phyloP scores from a whole-genome alignment of 306 rosid genomes.

The Medicago arabica region DNA sequence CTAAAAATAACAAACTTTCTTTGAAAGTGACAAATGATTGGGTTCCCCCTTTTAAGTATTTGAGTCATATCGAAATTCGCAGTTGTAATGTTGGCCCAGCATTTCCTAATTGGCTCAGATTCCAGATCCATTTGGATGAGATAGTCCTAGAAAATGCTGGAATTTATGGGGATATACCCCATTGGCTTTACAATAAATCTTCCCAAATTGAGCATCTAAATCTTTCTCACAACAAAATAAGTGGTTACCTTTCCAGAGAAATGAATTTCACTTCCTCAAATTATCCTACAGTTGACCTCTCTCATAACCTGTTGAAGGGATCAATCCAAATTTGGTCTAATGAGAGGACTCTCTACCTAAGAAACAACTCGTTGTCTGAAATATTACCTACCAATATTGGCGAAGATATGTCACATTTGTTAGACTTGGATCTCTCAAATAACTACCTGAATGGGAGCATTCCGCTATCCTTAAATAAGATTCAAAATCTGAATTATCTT shows the following conservation, averaged over 20 bases:
- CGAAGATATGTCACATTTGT: too few relatives aligned
- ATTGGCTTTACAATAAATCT: not conserved
- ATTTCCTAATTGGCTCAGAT: not conserved
- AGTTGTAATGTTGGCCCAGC: not conserved
- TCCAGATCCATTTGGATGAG: not conserved
- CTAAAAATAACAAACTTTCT: not conserved
- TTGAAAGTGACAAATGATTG: not conserved
- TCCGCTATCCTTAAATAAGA: too few relatives aligned
- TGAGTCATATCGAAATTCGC: not conserved
- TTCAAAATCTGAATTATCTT: not conserved
- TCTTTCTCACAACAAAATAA: not conserved
- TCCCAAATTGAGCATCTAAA: not conserved
- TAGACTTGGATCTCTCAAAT: too few relatives aligned
- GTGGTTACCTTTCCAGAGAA: not conserved
- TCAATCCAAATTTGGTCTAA: too few relatives aligned
- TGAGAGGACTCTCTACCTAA: too few relatives aligned
- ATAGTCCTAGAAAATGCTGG: not conserved
- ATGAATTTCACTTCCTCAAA: not conserved
- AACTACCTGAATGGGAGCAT: too few relatives aligned
- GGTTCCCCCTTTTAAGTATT: not conserved
- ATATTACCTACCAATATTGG: too few relatives aligned
- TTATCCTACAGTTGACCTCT: not conserved
- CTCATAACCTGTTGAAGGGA: not conserved
- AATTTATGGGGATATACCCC: not conserved
- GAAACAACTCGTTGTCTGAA: too few relatives aligned